Evolutionary conservation across 2,329 filamentous ascomycete species (phyloP), one percentile per base, ranked within the genome.

Genomic region (Pseudogymnoascus pannorum): DNA sequence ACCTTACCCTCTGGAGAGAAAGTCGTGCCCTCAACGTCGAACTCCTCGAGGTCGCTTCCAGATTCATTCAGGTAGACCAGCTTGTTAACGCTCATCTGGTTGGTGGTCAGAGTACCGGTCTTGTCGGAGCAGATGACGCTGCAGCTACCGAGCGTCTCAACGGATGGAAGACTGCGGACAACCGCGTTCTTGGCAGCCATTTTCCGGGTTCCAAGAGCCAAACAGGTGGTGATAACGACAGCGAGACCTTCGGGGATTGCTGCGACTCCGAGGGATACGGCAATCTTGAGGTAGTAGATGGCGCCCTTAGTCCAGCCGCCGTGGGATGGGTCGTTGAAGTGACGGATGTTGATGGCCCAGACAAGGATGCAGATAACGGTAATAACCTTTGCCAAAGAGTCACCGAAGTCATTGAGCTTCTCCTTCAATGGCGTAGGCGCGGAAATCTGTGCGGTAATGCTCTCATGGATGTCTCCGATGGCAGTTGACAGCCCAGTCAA

Each of bases 91-190:
- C 94, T 97, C 94, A 99, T 99, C 77, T 97, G 92, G 78, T 99
- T 99, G 40, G 94, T 99, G 9, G 94, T 99, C 72, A 99, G 78
- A 57, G 94, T 99, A 68, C 94, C 95, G 4, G 94, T 99, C 81
- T 99, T 99, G 81, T 99, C 94, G 3, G 95, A 99, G 80, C 95
- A 99, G 73, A 99, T 97, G 62, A 99, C 92, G 71, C 94, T 99
- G 84, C 94, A 99, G 82, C 94, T 99, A 72, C 94, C 94, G 60
- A 99, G 82, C 11, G 94, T 99, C 77, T 99, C 94, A 59, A 99
- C 94, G 1, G 94, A 99, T 18, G 94, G 94, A 69, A 99, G 79
- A 72, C 92, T 97, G 75, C 95, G 87, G 62, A 99, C 95, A 36
- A 99, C 92, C 6, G 94, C 94, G 72, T 97, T 97, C 81, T 96